These are phyloP conservation scores for Penicillium mononematosum DNA, from an alignment of 495 filamentous ascomycete species.

Conservation along the genomic window DNA sequence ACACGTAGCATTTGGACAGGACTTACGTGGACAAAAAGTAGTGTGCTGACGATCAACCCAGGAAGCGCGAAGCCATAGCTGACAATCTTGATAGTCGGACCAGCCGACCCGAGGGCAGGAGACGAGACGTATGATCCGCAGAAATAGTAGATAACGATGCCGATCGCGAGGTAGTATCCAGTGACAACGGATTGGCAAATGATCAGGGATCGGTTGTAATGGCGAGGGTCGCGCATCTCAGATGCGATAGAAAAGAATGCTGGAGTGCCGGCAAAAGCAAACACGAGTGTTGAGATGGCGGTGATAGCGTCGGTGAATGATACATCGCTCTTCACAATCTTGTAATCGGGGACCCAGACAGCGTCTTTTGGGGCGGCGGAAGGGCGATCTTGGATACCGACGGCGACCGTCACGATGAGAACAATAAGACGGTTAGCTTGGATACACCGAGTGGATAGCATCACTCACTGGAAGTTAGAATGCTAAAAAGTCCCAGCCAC, in stretches of 20 bases:
- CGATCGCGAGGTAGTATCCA: slow-evolving; percentile 64
- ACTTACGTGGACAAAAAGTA: slow-evolving; percentile 31
- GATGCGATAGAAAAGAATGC: slow-evolving; percentile 70
- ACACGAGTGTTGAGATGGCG: slow-evolving; percentile 65
- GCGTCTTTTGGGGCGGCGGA: slow-evolving; percentile 32
- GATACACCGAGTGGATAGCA: slow-evolving; percentile 31
- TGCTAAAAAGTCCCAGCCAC: slow-evolving; percentile 38
- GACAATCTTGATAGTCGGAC: slow-evolving; percentile 59
- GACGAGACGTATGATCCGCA: slow-evolving; percentile 63
- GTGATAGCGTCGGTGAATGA: slow-evolving; percentile 42
- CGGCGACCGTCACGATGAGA: slow-evolving; percentile 66
- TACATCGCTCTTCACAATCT: slow-evolving; percentile 2
- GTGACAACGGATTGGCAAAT: slow-evolving; percentile 45
- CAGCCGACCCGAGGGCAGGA: slow-evolving; percentile 67
- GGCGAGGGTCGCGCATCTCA: slow-evolving; percentile 68
- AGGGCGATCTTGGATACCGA: slow-evolving; percentile 51
- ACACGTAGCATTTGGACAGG: too few species aligned
- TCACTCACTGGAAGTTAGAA: slow-evolving; percentile 37
- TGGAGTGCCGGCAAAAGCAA: slow-evolving; percentile 61
- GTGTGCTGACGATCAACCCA: slow-evolving; percentile 37
- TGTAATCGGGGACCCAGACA: slow-evolving; percentile 34
- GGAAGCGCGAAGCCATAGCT: slow-evolving; percentile 74
- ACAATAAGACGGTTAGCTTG: slow-evolving; percentile 45
- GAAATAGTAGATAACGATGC: slow-evolving; percentile 66
- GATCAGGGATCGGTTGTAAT: slow-evolving; percentile 58